These are phyloP conservation scores for Mitragyna speciosa DNA, from an alignment of 257 asterid genomes.

Conservation along the genomic window DNA sequence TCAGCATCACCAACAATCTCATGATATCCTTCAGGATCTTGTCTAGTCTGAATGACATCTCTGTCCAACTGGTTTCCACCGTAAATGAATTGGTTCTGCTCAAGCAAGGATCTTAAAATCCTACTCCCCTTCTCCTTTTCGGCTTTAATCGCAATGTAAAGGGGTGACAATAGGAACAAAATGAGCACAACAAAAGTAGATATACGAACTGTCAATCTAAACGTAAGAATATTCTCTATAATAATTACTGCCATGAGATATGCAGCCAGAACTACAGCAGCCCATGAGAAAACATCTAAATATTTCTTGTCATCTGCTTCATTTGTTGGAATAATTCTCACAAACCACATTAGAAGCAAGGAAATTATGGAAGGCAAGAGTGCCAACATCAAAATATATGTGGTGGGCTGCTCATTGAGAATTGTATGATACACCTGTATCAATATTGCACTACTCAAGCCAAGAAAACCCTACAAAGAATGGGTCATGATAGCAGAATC, in stretches of 20 bases:
- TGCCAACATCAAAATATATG: constrained; percentile 72
- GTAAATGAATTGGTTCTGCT: constrained; percentile 54
- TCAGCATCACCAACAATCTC: constrained; percentile 39
- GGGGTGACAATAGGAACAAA: constrained; percentile 57
- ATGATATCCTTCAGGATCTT: constrained; percentile 39
- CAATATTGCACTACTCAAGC: constrained; percentile 86
- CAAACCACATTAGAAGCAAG: constrained; percentile 68
- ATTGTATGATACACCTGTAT: constrained; percentile 75
- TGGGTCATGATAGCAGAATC: not conserved
- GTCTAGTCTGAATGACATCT: constrained; percentile 23
- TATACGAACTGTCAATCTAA: constrained; percentile 41
- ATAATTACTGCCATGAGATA: constrained; percentile 69
- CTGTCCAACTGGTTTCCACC: constrained; percentile 31
- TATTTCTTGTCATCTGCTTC: constrained; percentile 70
- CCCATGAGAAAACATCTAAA: constrained; percentile 59
- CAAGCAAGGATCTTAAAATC: constrained; percentile 60
- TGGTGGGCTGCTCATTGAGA: constrained; percentile 55
- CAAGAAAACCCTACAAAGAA: constrained; percentile 84
- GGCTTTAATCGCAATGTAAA: constrained; percentile 50
- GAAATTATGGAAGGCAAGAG: constrained; percentile 60
- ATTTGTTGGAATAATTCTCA: constrained; percentile 46
- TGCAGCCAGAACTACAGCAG: constrained; percentile 63
- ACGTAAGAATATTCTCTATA: constrained; percentile 47
- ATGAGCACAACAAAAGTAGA: constrained; percentile 46
- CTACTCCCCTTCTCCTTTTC: constrained; percentile 57